Evolutionary conservation across 768 basidiomycete genomes (phyloP).

Genomic region (Cystofilobasidium ferigula): DNA sequence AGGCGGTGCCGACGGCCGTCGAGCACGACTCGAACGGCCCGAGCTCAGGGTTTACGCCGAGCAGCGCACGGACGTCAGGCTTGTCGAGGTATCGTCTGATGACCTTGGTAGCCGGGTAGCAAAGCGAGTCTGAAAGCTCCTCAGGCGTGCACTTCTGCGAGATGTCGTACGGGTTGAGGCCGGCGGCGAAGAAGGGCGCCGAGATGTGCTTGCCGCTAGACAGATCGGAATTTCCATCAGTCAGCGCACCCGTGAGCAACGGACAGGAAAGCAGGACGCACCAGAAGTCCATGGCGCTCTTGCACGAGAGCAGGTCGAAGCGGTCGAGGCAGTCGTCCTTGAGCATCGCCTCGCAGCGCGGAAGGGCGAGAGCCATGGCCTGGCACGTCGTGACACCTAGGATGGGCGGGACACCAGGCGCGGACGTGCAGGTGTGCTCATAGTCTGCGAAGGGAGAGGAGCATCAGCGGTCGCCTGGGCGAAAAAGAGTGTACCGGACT

Average conservation of each 20-base stretch:
- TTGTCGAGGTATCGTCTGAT: slow-evolving; percentile 56
- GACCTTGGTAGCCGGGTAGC: slow-evolving; percentile 47
- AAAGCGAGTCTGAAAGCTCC: slow-evolving; percentile 46
- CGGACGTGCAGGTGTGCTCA: slow-evolving; percentile 31
- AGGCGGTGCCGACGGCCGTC: slow-evolving; percentile 44
- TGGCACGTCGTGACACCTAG: slow-evolving; percentile 46
- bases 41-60: slow-evolving; percentile 50
- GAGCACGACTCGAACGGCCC: slow-evolving; percentile 54
- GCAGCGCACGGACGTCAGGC: slow-evolving; percentile 45
- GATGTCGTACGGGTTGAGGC: slow-evolving; percentile 53
- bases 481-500: neutral
- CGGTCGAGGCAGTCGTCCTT: slow-evolving; percentile 52
- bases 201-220: slow-evolving; percentile 44
- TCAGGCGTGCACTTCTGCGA: slow-evolving; percentile 47
- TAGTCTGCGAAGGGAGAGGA: neutral
- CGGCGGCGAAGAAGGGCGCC: slow-evolving; percentile 39
- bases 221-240: neutral
- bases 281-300: slow-evolving; percentile 59
- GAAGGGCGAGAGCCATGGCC: slow-evolving; percentile 42
- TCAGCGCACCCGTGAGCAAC: neutral
- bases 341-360: slow-evolving; percentile 50
- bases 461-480: neutral
- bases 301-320: slow-evolving; percentile 58
- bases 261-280: neutral
- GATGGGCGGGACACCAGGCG: slow-evolving; percentile 47